Percentiles rank a stretch among this genome's conserved stretches.
Evolutionary conservation across 2,329 filamentous ascomycete species (phyloP).

Genomic region (Fusarium tuaranense): DNA sequence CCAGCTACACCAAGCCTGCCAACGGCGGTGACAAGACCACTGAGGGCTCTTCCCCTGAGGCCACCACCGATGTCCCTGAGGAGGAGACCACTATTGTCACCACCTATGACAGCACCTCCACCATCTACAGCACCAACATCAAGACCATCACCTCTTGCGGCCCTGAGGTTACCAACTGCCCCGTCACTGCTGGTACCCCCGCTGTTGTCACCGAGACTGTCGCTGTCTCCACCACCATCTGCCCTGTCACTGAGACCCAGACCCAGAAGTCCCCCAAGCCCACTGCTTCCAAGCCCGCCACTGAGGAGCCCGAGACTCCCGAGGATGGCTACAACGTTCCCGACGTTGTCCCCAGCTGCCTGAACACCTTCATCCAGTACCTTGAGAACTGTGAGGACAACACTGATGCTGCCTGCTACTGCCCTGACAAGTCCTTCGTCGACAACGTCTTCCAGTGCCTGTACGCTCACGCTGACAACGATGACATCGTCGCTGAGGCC

Average conservation of each 20-base stretch:
- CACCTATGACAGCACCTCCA: constrained; percentile 46
- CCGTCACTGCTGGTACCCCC: constrained; percentile 48
- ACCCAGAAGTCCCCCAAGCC: constrained; percentile 34
- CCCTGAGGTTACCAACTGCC: constrained; percentile 59
- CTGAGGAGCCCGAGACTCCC: constrained; percentile 46
- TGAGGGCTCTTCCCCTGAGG: constrained; percentile 5
- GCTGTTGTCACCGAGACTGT: constrained; percentile 42
- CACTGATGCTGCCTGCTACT: constrained; percentile 87
- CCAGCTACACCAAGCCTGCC: constrained; percentile 13
- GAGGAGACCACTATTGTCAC: constrained; percentile 42
- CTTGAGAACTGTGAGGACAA: constrained; percentile 81
- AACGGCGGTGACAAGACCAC: constrained; percentile 28
- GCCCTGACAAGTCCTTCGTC: constrained; percentile 81
- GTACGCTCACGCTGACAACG: constrained; percentile 76
- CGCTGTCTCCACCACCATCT: constrained; percentile 39
- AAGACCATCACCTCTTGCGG: constrained; percentile 51
- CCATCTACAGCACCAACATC: constrained; percentile 49
- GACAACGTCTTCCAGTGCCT: constrained; percentile 85
- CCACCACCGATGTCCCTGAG: constrained; percentile 23
- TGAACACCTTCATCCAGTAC: constrained; percentile 88
- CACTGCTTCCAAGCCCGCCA: constrained; percentile 19
- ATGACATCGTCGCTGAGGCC: constrained; percentile 75
- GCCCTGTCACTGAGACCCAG: constrained; percentile 41
- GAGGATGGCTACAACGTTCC: constrained; percentile 57
- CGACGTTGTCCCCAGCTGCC: constrained; percentile 82